Percentiles rank a stretch among this genome's conserved stretches.
Evolutionary conservation across 306 rosid species (phyloP).

Genomic region (Urtica urens): DNA sequence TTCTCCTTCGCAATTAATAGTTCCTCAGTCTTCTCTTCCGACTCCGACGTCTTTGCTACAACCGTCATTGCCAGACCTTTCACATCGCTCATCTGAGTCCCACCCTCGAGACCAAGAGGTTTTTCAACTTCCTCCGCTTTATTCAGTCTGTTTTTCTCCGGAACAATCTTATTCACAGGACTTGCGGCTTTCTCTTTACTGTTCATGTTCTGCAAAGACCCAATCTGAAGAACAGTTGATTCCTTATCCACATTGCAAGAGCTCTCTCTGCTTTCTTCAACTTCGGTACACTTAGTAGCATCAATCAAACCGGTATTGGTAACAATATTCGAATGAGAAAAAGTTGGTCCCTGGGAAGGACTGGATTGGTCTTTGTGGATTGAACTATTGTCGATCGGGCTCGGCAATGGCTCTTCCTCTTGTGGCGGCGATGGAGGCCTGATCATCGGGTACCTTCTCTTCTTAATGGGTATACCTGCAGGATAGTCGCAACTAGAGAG

Average conservation of each 20-base stretch:
- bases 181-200: conserved; percentile 23
- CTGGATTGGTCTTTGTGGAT: conserved; percentile 27
- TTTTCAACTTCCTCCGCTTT: conserved; percentile 39
- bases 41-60: conserved; percentile 27
- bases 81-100: conserved; percentile 23
- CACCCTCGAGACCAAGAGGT: conserved; percentile 26
- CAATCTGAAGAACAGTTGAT: conserved; percentile 15
- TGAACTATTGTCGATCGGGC: conserved; percentile 29
- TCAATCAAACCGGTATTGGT: conserved; percentile 37
- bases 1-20: conserved; percentile 39
- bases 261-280: conserved; percentile 34
- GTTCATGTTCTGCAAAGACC: conserved; percentile 26
- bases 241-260: conserved; percentile 25
- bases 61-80: conserved; percentile 22
- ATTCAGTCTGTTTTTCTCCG: conserved; percentile 32
- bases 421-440: conserved; percentile 47
- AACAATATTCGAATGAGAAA: conserved; percentile 34
- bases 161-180: conserved; percentile 16
- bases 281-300: conserved; percentile 11
- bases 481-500: conserved; percentile 57
- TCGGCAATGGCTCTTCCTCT: conserved; percentile 36
- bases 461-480: conserved; percentile 95
- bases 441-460: conserved; percentile 59
- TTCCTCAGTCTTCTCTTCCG: conserved; percentile 29
- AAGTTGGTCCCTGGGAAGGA: conserved; percentile 37